Evolutionary conservation across 352 stramenopile species (phyloP).

Genomic region (Globisporangium carolinianum): DNA sequence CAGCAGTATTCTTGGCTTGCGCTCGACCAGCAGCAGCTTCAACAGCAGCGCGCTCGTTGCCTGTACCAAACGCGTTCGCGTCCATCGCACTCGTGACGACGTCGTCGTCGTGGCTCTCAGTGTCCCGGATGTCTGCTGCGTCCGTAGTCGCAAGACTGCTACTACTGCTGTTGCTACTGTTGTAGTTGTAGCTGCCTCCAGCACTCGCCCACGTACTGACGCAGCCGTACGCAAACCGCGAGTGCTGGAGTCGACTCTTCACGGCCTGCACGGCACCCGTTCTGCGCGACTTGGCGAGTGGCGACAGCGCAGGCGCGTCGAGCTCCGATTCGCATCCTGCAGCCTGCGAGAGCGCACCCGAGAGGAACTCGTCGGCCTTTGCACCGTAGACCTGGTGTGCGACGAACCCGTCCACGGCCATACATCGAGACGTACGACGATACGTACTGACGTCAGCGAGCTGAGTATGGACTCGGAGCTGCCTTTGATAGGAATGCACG

Average conservation of each 20-base stretch:
- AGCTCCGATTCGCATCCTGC: slow-evolving; percentile 17
- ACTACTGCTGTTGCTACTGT: no score
- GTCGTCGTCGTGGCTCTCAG: no score
- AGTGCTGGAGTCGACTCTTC: slow-evolving; percentile 46
- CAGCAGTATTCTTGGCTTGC: no score
- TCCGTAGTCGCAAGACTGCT: no score
- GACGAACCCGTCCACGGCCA: no score
- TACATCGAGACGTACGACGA: background rate
- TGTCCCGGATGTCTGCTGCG: no score
- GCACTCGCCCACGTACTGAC: slow-evolving; percentile 45
- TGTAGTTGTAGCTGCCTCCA: background rate
- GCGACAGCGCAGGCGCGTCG: background rate
- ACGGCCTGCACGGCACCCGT: slow-evolving; percentile 31
- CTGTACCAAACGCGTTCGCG: no score
- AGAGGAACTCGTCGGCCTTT: slow-evolving; percentile 55
- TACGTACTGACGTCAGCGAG: background rate
- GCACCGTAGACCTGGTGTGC: slow-evolving; percentile 43
- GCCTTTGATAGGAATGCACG: background rate
- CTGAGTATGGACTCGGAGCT: background rate
- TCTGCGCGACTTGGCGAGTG: background rate
- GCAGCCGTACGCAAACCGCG: slow-evolving; percentile 43
- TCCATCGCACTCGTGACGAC: no score
- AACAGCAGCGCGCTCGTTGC: no score
- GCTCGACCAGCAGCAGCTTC: no score
- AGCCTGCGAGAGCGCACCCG: slow-evolving; percentile 39